Percentiles rank a stretch among this genome's conserved stretches.
These are phyloP conservation scores for Parastagonospora avenae DNA, from an alignment of 2,329 filamentous ascomycete genomes.

Conservation along the genomic window DNA sequence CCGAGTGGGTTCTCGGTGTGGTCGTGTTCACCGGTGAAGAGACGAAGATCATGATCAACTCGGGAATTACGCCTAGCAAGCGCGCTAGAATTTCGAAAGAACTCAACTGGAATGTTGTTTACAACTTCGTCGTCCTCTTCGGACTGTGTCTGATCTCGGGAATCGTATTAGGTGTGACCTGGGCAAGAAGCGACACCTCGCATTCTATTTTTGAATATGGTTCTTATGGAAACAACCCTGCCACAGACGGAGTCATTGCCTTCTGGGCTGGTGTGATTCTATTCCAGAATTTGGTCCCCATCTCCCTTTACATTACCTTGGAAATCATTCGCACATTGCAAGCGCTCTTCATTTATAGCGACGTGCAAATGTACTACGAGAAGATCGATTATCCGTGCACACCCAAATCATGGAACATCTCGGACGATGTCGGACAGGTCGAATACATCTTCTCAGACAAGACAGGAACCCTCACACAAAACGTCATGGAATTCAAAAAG, in stretches of 20 bases:
- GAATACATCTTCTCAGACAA: conserved; percentile 99
- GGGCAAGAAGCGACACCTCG: conserved; percentile 76
- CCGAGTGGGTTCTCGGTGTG: conserved; percentile 91
- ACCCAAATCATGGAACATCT: conserved; percentile 98
- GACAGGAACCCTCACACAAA: conserved; percentile 86
- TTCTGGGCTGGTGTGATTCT: conserved; percentile 95
- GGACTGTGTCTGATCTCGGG: conserved; percentile 86
- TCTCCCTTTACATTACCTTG: conserved; percentile 95
- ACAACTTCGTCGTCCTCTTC: conserved; percentile 91
- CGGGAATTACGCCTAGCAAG: conserved; percentile 93
- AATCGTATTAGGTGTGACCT: conserved; percentile 82
- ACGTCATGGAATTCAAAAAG: conserved; percentile 99
- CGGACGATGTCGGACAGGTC: conserved; percentile 95
- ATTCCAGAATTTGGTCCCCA: conserved; percentile 98
- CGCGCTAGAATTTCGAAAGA: conserved; percentile 88
- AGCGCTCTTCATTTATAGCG: conserved; percentile 96
- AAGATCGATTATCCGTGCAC: conserved; percentile 92
- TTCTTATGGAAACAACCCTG: conserved; percentile 73
- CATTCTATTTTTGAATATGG: conserved; percentile 83
- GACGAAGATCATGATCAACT: conserved; percentile 99
- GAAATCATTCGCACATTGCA: conserved; percentile 94
- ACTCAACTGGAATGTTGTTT: conserved; percentile 95
- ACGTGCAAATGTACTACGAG: conserved; percentile 96
- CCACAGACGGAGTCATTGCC: conserved; percentile 88
- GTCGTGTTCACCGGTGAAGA: conserved; percentile 95